Base-by-base conservation (phyloP, 176 grass and related monocot species). In the Lolium rigidum region DNA sequence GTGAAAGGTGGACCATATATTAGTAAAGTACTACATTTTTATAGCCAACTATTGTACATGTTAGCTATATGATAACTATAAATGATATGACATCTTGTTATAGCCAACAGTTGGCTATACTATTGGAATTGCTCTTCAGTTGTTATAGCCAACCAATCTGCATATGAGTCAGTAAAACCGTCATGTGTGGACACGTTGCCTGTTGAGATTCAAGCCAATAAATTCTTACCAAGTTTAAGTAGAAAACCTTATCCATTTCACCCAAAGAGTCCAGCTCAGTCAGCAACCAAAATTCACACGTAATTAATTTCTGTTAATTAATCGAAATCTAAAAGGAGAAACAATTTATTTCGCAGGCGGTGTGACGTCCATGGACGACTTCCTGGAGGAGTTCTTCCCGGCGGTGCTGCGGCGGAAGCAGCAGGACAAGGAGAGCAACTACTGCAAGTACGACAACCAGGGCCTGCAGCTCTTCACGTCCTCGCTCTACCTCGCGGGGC, bases 361-460 rank as follows among this genome's bases (percentile, higher is more conserved):
- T 1, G 46, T 66, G 26, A 54, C 74, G 3, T 76, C 74, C 0
- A 76, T 76, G 74, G 49, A 76, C 74, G 74, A 76, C 37, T 76
- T 76, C 74, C 74, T 76, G 26, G 26, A 21, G 1, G 78, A 98
- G 83, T 98, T 98, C 81, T 98, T 98, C 62, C 95, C 95, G 59
- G 2, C 3, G 77, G 95, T 98, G 87, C 86, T 94, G 81, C 83
- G 44, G 5, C 87, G 83, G 78, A 98, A 98, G 81, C 10, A 87
- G 39, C 78, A 86, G 86, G 77, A 88, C n/a, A 93, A 83, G 81
- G 95, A 98, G 15, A 95, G 93, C 91, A 98, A 95, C 88, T 98
- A 98, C 83, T 98, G 95, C 86, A 98, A 95, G 91, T 98, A 98
- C 47, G 93, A 98, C 78, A 95, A 90, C 89, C 93, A 98, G 66